phyloP scores from a whole-genome alignment of 129 eudicot species.

The Silybum marianum region DNA sequence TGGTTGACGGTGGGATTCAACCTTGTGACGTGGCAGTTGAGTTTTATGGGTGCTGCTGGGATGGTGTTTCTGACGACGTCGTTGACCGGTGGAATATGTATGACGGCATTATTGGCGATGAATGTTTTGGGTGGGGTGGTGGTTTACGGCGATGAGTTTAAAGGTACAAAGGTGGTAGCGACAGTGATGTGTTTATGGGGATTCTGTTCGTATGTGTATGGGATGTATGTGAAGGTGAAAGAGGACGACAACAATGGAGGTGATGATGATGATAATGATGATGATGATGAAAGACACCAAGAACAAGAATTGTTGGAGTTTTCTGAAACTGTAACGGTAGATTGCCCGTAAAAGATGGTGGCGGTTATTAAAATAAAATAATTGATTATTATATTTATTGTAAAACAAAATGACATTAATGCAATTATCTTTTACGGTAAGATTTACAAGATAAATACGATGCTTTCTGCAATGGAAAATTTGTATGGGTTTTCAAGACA shows the following conservation, averaged over 20 bases:
- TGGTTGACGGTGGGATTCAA: conserved; percentile 46
- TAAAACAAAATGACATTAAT: no score
- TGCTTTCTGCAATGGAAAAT: no score
- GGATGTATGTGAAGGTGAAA: conserved; percentile 55
- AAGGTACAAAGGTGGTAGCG: conserved; percentile 64
- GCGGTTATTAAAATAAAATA: neutral
- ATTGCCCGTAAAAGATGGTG: conserved; percentile 7
- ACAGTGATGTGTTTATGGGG: conserved; percentile 82
- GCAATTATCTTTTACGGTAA: no score
- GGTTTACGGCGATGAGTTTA: conserved; percentile 68
- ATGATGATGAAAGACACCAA: neutral
- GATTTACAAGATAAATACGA: no score
- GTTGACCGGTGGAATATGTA: conserved; percentile 80
- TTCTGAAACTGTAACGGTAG: conserved; percentile 36
- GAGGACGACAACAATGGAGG: neutral
- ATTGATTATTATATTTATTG: no score
- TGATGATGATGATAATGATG: neutral
- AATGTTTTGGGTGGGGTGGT: conserved; percentile 80
- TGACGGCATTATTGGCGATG: conserved; percentile 74
- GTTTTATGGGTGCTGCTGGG: conserved; percentile 92
- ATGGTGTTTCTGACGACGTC: conserved; percentile 85
- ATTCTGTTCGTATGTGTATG: conserved; percentile 78
- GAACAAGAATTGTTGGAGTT: conserved; percentile 37
- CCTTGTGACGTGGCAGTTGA: conserved; percentile 69
- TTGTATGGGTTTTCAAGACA: no score